A percentile compares a stretch with the other conserved stretches of the same genome.
Evolutionary conservation across 83 land plant species (phyloP).

Genomic region (Diphasiastrum complanatum): DNA sequence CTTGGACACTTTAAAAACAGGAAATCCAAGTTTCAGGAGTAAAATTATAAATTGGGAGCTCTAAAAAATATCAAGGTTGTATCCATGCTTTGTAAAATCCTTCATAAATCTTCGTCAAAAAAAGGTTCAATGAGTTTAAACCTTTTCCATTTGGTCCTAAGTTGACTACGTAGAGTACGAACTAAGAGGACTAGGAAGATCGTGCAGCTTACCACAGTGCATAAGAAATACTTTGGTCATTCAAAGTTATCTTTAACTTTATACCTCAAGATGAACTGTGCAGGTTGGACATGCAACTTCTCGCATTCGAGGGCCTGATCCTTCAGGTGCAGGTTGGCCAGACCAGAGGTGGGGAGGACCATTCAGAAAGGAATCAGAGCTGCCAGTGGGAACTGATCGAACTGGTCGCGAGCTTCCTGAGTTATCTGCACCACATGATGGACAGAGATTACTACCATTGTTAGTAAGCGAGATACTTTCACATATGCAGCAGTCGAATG

Average conservation of each 20-base stretch:
- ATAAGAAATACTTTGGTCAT: too few species aligned
- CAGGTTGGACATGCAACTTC: constrained; percentile 96
- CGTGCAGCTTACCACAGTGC: background rate
- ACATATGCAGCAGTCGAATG: constrained; percentile 33
- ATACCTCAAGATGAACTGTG: constrained; percentile 97
- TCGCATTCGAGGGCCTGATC: constrained; percentile 50
- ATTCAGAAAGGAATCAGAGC: background rate
- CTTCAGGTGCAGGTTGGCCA: constrained; percentile 43
- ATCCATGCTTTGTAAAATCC: too few species aligned
- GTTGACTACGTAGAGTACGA: too few species aligned
- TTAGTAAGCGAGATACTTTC: constrained; percentile 26
- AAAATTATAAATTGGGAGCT: too few species aligned
- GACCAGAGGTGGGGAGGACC: constrained; percentile 7
- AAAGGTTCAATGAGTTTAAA: too few species aligned
- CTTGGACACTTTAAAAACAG: too few species aligned
- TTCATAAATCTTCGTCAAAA: too few species aligned
- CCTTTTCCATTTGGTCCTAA: too few species aligned
- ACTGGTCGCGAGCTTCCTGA: constrained; percentile 38
- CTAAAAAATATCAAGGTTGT: too few species aligned
- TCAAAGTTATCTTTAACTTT: background rate
- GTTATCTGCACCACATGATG: constrained; percentile 27
- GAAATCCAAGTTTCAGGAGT: too few species aligned
- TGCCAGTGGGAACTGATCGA: background rate
- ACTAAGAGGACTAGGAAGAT: too few species aligned
- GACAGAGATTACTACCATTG: constrained; percentile 19